phyloP scores from a whole-genome alignment of 2,329 filamentous ascomycete species.

The Fonsecaea erecta region DNA sequence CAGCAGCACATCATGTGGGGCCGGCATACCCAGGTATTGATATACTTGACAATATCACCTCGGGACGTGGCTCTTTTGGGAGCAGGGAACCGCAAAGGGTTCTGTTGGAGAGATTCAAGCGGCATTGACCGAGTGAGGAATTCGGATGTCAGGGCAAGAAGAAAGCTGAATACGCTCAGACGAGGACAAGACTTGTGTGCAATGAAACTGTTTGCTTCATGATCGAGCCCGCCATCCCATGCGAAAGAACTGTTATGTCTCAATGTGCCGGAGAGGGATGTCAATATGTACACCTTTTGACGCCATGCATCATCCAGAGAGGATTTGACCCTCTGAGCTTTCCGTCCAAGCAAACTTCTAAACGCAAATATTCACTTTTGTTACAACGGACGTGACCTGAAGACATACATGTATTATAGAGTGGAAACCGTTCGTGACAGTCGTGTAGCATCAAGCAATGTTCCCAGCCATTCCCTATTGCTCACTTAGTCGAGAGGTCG shows the following conservation, averaged over 20 bases:
- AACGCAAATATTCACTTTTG: neutral
- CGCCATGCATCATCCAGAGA: neutral
- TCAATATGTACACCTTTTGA: neutral
- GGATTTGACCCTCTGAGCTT: neutral
- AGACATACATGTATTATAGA: neutral
- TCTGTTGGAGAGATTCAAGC: neutral
- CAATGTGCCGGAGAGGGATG: neutral
- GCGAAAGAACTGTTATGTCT: neutral
- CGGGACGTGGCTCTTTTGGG: neutral
- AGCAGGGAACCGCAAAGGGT: neutral
- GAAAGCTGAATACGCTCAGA: neutral
- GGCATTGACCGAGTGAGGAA: neutral
- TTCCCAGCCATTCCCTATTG: constrained; percentile 36
- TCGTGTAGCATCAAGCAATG: constrained; percentile 30
- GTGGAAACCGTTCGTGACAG: constrained; percentile 2
- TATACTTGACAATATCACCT: neutral
- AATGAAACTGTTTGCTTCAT: neutral
- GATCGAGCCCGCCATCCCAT: neutral
- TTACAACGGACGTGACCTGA: neutral
- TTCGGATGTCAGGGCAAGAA: neutral
- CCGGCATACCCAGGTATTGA: neutral
- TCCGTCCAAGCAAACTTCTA: neutral
- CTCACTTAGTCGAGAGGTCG: constrained; percentile 6
- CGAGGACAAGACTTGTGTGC: neutral
- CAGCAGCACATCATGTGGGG: neutral